These are phyloP conservation scores for Phytophthora ohioensis DNA, from an alignment of 352 stramenopile species.

Conservation along the genomic window DNA sequence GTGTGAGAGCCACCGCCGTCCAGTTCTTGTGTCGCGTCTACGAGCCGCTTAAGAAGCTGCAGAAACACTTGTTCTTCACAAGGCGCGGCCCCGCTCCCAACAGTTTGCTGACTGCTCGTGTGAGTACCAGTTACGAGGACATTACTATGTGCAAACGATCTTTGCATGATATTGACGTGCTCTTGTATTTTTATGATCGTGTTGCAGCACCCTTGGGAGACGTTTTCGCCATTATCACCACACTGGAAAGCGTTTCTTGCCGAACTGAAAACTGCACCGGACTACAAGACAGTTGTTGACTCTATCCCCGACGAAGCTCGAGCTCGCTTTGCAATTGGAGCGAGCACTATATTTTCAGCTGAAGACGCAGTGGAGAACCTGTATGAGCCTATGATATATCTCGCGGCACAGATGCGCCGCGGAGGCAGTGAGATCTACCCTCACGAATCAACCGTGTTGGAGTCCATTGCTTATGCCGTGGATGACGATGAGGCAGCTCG, in stretches of 20 bases:
- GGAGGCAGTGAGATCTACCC: constrained; percentile 13
- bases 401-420: constrained; percentile 44
- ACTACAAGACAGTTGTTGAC: constrained; percentile 56
- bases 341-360: constrained; percentile 38
- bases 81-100: constrained; percentile 27
- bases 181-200: constrained; percentile 5
- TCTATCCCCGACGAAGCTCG: constrained; percentile 60
- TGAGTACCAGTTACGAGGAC: constrained; percentile 30
- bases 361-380: constrained; percentile 57
- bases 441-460: constrained; percentile 5
- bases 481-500: constrained; percentile 13
- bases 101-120: constrained; percentile 52
- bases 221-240: constrained; percentile 75
- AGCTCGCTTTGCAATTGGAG: constrained; percentile 57
- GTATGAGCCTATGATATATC: constrained; percentile 88
- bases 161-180: background rate
- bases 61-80: constrained; percentile 58
- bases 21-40: constrained; percentile 81
- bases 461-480: constrained; percentile 10
- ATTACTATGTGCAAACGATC: background rate
- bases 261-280: constrained; percentile 51
- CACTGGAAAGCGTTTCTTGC: constrained; percentile 69
- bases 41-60: constrained; percentile 61
- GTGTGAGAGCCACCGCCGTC: constrained; percentile 64
- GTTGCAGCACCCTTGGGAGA: constrained; percentile 85